Evolutionary conservation across 1,284 basidiomycete genomes (phyloP).

Genomic region (Vanrija humicola): DNA sequence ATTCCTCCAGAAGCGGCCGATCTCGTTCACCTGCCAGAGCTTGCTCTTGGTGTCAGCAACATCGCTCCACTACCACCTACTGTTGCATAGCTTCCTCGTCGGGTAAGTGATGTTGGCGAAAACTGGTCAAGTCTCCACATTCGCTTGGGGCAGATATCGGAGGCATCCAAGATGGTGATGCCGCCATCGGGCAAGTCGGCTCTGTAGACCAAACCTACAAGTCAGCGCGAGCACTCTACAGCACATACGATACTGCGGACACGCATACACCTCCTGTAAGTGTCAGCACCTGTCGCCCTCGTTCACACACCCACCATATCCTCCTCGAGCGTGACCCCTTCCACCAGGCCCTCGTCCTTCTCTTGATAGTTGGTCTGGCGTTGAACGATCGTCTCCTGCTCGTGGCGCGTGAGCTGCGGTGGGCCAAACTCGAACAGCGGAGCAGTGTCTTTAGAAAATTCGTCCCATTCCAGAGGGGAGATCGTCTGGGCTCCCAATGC

Average conservation of each 20-base stretch:
- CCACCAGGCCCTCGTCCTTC: background rate
- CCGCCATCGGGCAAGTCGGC: background rate
- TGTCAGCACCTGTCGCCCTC: background rate
- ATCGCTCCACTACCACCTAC: too few relatives aligned
- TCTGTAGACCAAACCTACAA: constrained; percentile 2
- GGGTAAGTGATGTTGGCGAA: too few relatives aligned
- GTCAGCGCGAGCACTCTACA: background rate
- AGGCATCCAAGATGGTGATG: background rate
- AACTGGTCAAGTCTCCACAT: too few relatives aligned
- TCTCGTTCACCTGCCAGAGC: too few relatives aligned
- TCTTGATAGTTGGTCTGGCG: background rate
- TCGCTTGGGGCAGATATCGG: too few relatives aligned
- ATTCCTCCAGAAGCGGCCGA: too few relatives aligned
- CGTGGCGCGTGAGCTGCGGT: background rate
- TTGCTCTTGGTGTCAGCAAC: too few relatives aligned
- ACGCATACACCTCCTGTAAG: background rate
- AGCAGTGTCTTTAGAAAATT: background rate
- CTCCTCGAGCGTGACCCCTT: background rate
- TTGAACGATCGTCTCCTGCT: background rate
- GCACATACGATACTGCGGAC: constrained; percentile 9
- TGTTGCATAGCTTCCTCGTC: too few relatives aligned
- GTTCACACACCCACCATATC: background rate
- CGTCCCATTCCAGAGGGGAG: too few relatives aligned
- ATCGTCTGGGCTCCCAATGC: too few relatives aligned
- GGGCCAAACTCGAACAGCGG: constrained; percentile 4